Evolutionary conservation across 163 green algal species (phyloP), one percentile per base, ranked within the genome.

Genomic region (Smithsoniella earleae): DNA sequence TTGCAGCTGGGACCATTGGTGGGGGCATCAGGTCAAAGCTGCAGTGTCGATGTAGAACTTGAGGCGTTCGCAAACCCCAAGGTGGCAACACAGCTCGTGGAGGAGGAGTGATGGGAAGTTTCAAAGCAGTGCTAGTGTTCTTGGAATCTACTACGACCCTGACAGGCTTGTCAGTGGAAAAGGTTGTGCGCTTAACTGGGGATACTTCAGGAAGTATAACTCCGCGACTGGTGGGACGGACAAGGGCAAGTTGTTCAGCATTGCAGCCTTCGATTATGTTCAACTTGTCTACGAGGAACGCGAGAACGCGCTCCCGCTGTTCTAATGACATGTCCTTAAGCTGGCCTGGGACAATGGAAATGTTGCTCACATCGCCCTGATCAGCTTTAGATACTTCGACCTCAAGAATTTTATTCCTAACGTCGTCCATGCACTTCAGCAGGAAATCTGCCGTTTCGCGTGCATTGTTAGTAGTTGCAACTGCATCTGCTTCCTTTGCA

Each of bases 261-360:
- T 54, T 37, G 13, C 20, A 6, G 64, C 37, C 64, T 33, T 77
- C 46, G 3, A 74, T 27, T 16, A 82, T 64, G 28, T 83, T 75
- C 34, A 86, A 65, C 5, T 74, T 73, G 62, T 83, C 78, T 28
- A 85, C 74, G 52, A 89, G 76, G 76, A 82, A 84, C 0, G 77
- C 62, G 22, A 85, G 75, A 52, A 85, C 83, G 2, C 80, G 75
- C 76, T 86, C 76, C 10, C 83, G 78, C 75, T 88, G 82, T 58
- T 82, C 75, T 66, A 52, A 8, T 65, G 40, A 77, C 27, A 86
- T 66, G 38, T 86, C 79, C 22, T 84, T 76, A 28, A 86, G 64
- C 3, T 76, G 74, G 44, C 81, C 80, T 77, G 75, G 40, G 40
- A 22, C 40, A 49, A 13, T 22, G 10, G 40, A 10, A 49, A 13